Base-by-base conservation (phyloP, 768 basidiomycete genomes). In the Coprinopsis cinerea region DNA sequence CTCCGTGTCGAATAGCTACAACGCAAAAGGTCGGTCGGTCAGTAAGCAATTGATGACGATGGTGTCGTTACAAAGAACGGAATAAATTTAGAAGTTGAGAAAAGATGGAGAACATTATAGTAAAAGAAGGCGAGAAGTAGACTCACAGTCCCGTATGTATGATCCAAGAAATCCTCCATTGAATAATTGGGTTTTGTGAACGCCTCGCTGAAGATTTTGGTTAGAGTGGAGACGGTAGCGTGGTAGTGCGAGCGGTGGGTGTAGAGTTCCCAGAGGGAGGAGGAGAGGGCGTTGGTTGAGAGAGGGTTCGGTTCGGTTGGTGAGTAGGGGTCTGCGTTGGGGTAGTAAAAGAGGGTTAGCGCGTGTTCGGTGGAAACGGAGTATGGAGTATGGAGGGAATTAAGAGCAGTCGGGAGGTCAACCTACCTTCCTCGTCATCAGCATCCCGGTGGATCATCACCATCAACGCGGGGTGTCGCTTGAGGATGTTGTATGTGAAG, bases 161-260 rank as follows among this genome's bases (percentile, higher is more conserved):
- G 95, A 64, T 98, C 96, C 61, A 97, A 65, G 65, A 98, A 99
- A 62, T 98, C 95, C 57, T 98, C 95, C 81, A 96, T 79, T 13
- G 81, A 72, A 65, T 93, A 97, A 28, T 74, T 75, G 15, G 85
- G 90, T 61, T 95, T 97, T n/a, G 92, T 97, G 68, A 99, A 96
- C 3, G 88, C 85, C 61, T 94, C 92, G 11, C 76, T 75, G 57
- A 96, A 90, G 48, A 99, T 84, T 60, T 85, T 85, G 24, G 82
- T 83, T 40, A 98, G 65, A 0, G 90, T 90, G n/a, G 89, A 82
- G n/a, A 95, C 86, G 1, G 82, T 78, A 1, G 88, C 70, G 53
- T 93, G 83, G 61, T 97, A 97, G 65, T 99, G 95, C 20, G 73
- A 65, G 52, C 77, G 72, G 52, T 94, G 85, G 0, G 88, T 77